Evolutionary conservation across 169 alveolate species (phyloP).

Genomic region (Cardiosporidium cionae): DNA sequence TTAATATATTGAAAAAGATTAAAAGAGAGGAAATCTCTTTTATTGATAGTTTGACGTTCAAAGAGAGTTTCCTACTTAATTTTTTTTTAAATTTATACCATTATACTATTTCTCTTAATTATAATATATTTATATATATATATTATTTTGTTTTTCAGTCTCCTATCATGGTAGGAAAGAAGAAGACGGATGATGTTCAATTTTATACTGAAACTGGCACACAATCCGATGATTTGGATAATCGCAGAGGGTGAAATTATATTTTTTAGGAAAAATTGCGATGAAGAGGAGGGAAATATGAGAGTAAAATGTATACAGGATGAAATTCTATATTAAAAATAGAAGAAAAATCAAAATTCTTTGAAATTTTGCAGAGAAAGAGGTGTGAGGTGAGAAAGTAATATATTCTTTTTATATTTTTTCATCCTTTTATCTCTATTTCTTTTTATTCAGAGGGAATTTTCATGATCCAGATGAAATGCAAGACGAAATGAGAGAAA

Average conservation of each 20-base stretch:
- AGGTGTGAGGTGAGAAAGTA: too few relatives aligned
- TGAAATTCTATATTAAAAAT: too few relatives aligned
- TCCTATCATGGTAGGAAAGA: conserved; percentile 89
- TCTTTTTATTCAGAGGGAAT: conserved; percentile 33
- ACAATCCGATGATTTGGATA: conserved; percentile 91
- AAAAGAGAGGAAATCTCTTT: too few relatives aligned
- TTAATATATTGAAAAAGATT: too few relatives aligned
- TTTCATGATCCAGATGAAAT: conserved; percentile 91
- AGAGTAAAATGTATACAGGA: too few relatives aligned
- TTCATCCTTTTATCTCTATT: neutral
- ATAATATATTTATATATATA: neutral
- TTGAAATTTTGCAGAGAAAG: neutral
- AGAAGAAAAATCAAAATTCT: too few relatives aligned
- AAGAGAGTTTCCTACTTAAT: too few relatives aligned
- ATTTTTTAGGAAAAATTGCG: neutral
- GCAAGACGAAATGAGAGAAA: conserved; percentile 89
- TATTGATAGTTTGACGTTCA: neutral
- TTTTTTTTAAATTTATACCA: neutral
- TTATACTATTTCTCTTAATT: neutral
- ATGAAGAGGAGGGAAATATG: neutral
- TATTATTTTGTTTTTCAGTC: conserved; percentile 57
- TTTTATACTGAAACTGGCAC: conserved; percentile 92
- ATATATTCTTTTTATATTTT: neutral
- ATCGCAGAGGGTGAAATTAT: conserved; percentile 62
- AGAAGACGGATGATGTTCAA: conserved; percentile 87